Evolutionary conservation across 75 land plant species (phyloP).

Genomic region (Chamaecyparis obtusa): DNA sequence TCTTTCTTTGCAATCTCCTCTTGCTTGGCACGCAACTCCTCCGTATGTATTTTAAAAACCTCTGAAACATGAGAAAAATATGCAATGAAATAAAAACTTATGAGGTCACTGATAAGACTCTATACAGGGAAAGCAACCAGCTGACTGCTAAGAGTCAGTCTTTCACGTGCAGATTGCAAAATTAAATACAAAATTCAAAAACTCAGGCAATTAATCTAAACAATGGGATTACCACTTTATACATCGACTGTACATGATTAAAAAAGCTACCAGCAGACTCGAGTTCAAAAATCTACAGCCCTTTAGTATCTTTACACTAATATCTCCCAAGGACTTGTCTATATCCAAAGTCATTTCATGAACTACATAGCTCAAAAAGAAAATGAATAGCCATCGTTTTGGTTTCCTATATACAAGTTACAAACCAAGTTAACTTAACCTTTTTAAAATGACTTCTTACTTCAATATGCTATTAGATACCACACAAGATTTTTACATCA

Average conservation of each 20-base stretch:
- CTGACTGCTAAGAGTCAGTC: background rate
- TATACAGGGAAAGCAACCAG: background rate
- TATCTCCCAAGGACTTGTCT: background rate
- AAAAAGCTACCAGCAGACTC: background rate
- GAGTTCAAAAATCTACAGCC: background rate
- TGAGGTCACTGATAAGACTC: background rate
- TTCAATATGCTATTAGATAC: no score
- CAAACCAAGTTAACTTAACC: background rate
- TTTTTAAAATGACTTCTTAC: background rate
- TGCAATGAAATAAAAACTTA: background rate
- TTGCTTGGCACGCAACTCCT: slow-evolving; percentile 83
- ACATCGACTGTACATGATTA: background rate
- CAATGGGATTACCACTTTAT: background rate
- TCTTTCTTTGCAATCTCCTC: slow-evolving; percentile 77
- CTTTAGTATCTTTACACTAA: background rate
- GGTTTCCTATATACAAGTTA: background rate
- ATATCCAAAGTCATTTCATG: background rate
- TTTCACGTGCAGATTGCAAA: background rate
- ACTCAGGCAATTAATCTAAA: background rate
- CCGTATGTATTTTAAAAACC: slow-evolving; percentile 86
- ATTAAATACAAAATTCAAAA: background rate
- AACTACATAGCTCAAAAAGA: background rate
- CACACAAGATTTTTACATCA: no score
- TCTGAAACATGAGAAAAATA: slow-evolving; percentile 41
- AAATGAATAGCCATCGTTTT: background rate